Evolutionary conservation across 352 stramenopile genomes (phyloP).

Genomic region (Chrysophaeum taylorii): DNA sequence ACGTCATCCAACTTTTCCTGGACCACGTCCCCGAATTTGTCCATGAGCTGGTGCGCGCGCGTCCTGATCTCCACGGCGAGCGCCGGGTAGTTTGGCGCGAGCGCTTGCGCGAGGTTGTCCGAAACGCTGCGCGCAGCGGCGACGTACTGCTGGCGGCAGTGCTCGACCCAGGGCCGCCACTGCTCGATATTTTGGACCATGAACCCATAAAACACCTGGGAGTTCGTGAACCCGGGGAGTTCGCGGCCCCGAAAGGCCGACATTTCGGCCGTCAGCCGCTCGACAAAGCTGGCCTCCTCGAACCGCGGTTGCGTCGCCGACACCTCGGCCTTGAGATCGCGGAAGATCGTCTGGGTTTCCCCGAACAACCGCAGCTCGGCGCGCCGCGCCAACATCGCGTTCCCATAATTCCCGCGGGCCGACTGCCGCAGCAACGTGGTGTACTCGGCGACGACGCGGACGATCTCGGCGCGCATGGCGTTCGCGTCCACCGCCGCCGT

Average conservation of each 20-base stretch:
- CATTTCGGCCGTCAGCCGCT: constrained; percentile 31
- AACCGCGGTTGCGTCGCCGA: background rate
- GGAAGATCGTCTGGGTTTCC: constrained; percentile 8
- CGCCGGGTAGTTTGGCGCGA: background rate
- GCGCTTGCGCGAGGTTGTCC: background rate
- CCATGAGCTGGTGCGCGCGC: background rate
- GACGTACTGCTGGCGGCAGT: constrained; percentile 5
- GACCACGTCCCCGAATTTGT: background rate
- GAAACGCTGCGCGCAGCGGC: background rate
- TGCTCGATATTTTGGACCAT: constrained; percentile 24
- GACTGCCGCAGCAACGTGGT: constrained; percentile 1
- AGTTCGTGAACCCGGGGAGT: constrained; percentile 41
- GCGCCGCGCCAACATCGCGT: background rate
- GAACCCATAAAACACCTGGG: constrained; percentile 23
- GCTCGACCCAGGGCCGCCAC: constrained; percentile 17
- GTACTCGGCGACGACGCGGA: constrained; percentile 19
- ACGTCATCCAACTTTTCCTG: constrained; percentile 10
- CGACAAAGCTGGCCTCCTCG: background rate
- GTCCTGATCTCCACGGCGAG: background rate
- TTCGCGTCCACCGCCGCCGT: background rate
- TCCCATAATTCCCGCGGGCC: constrained; percentile 5
- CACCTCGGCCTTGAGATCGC: constrained; percentile 14
- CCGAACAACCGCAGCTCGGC: constrained; percentile 2
- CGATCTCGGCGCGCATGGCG: constrained; percentile 2
- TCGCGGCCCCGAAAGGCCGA: constrained; percentile 33